phyloP scores from a whole-genome alignment of 2,329 filamentous ascomycete genomes.

The Colletotrichum sp. region DNA sequence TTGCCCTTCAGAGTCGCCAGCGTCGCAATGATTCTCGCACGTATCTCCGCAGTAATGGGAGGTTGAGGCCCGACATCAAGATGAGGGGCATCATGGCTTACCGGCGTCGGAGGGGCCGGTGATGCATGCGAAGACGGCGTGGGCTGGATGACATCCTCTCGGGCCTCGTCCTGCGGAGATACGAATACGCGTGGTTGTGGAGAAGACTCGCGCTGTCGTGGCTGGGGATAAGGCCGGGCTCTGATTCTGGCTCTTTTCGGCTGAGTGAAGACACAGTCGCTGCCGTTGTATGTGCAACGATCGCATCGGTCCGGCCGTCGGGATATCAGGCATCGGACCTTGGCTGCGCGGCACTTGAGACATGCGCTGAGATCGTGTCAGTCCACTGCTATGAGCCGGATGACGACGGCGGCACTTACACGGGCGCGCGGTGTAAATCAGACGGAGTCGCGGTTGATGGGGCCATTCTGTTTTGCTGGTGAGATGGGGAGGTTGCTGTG shows the following conservation, averaged over 20 bases:
- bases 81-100: neutral
- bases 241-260: neutral
- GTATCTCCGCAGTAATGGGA: neutral
- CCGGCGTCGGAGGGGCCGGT: neutral
- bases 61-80: neutral
- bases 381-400: accelerated
- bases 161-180: neutral
- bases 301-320: neutral
- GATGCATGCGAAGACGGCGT: neutral
- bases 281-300: neutral
- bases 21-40: neutral
- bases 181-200: neutral
- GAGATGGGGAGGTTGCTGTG: neutral
- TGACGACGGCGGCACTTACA: conserved; percentile 5
- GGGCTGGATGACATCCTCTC: neutral
- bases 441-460: conserved; percentile 23
- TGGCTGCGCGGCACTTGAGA: neutral
- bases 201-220: neutral
- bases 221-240: neutral
- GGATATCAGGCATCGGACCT: conserved; percentile 1
- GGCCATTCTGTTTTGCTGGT: conserved; percentile 16
- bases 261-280: conserved; percentile 1
- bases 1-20: neutral
- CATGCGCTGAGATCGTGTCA: neutral
- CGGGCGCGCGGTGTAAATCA: conserved; percentile 21